Evolutionary conservation across 176 grass and related monocot species (phyloP).

Genomic region (Cenchrus americanus): DNA sequence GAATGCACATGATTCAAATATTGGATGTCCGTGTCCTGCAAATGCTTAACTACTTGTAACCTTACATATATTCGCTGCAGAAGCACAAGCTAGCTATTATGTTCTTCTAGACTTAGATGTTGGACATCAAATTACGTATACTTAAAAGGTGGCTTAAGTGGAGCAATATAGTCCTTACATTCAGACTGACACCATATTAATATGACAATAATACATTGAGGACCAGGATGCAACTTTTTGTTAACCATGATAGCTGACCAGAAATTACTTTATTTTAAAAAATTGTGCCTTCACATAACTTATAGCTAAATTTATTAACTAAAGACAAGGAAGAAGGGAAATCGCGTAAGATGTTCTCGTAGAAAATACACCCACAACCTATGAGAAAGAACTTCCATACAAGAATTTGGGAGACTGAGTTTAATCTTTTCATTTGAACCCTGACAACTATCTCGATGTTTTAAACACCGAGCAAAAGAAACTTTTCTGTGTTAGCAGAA

Average conservation of each 20-base stretch:
- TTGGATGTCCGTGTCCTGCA: neutral
- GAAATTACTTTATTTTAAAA: neutral
- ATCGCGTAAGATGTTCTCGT: neutral
- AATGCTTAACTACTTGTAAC: neutral
- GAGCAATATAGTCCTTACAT: conserved; percentile 1
- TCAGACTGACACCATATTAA: conserved; percentile 23
- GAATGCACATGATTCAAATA: neutral
- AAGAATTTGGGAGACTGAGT: neutral
- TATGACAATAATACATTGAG: neutral
- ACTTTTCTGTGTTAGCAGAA: neutral
- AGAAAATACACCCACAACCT: too few relatives aligned
- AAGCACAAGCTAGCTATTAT: neutral
- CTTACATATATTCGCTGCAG: neutral
- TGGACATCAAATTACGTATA: neutral
- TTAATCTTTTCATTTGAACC: neutral
- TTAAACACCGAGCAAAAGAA: neutral
- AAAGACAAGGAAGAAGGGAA: neutral
- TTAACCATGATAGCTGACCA: neutral
- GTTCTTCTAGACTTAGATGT: neutral
- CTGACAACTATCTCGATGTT: neutral
- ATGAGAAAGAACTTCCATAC: neutral
- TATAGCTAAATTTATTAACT: neutral
- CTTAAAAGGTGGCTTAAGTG: neutral
- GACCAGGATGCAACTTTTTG: neutral
- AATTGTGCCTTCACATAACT: neutral